phyloP scores from a whole-genome alignment of 345 rosid genomes.

The Cardamine chenopodiifolia region DNA sequence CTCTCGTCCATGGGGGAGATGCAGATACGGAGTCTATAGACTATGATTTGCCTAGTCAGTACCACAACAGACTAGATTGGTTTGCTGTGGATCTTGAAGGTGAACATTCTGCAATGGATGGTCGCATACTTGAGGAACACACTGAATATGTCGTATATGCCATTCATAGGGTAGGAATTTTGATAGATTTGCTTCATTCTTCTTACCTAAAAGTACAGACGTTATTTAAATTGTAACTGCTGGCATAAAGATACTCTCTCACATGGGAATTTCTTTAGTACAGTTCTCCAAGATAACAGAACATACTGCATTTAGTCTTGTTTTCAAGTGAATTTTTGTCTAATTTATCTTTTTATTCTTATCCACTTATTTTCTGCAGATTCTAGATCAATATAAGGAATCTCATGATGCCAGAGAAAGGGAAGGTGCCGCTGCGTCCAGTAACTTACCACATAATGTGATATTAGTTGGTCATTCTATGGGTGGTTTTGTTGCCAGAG shows the following conservation, averaged over 20 bases:
- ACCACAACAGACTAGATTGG: conserved; percentile 77
- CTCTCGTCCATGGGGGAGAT: conserved; percentile 53
- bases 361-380: conserved; percentile 49
- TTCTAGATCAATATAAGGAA: conserved; percentile 87
- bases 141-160: conserved; percentile 97
- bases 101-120: conserved; percentile 99
- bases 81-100: conserved; percentile 99
- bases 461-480: conserved; percentile 97
- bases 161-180: conserved; percentile 78
- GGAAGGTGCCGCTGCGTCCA: conserved; percentile 74
- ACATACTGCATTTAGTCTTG: conserved; percentile 20
- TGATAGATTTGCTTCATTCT: conserved; percentile 34
- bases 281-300: conserved; percentile 7
- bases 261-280: background rate
- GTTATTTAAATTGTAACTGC: background rate
- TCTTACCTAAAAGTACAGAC: background rate
- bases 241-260: background rate
- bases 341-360: background rate
- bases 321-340: background rate
- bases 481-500: conserved; percentile 99
- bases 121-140: conserved; percentile 93
- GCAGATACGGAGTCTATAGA: conserved; percentile 43
- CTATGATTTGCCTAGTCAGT: conserved; percentile 64
- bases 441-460: conserved; percentile 74
- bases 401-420: conserved; percentile 66